Conservation (phyloP, 2,329 filamentous ascomycete species). For the Aspergillus sp. region DNA sequence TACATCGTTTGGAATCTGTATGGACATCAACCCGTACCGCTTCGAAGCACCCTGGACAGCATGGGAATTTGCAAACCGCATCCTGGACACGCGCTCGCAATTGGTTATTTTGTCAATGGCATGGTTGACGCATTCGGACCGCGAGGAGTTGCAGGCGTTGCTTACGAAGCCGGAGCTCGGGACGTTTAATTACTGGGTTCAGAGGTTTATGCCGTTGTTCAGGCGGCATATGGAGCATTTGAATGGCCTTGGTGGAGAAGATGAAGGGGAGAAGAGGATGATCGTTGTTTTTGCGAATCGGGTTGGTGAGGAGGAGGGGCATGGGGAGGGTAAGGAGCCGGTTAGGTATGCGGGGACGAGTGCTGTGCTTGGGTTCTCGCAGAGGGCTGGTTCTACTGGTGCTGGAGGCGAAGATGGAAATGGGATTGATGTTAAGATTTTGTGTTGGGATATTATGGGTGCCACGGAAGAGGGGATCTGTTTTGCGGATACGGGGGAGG, state of each 20-base stretch:
- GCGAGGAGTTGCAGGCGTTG: slow-evolving; percentile 42
- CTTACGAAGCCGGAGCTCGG: slow-evolving; percentile 48
- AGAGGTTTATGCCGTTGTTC: slow-evolving; percentile 50
- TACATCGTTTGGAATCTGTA: slow-evolving; percentile 45
- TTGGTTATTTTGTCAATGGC: slow-evolving; percentile 58
- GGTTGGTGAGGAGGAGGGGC: slow-evolving; percentile 35
- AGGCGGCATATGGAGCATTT: slow-evolving; percentile 23
- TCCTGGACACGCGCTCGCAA: slow-evolving; percentile 42
- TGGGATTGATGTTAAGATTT: slow-evolving; percentile 32
- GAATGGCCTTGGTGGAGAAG: slow-evolving; percentile 18
- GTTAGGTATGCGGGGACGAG: slow-evolving; percentile 45
- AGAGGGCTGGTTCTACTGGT: slow-evolving; percentile 10
- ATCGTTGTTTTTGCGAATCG: slow-evolving; percentile 44
- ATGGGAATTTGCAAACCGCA: slow-evolving; percentile 56
- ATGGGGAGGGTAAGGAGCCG: slow-evolving; percentile 29
- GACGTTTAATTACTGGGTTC: slow-evolving; percentile 58
- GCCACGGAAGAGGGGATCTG: slow-evolving; percentile 39
- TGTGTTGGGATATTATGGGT: slow-evolving; percentile 42
- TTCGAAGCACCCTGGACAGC: slow-evolving; percentile 53
- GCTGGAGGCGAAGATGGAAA: not conserved
- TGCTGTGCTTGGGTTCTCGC: slow-evolving; percentile 36
- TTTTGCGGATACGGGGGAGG: slow-evolving; percentile 39
- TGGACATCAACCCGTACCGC: slow-evolving; percentile 57
- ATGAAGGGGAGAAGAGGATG: slow-evolving; percentile 25
- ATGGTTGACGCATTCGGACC: slow-evolving; percentile 50